Conservation (phyloP, 2,329 filamentous ascomycete genomes). For the Phialophora chinensis region DNA sequence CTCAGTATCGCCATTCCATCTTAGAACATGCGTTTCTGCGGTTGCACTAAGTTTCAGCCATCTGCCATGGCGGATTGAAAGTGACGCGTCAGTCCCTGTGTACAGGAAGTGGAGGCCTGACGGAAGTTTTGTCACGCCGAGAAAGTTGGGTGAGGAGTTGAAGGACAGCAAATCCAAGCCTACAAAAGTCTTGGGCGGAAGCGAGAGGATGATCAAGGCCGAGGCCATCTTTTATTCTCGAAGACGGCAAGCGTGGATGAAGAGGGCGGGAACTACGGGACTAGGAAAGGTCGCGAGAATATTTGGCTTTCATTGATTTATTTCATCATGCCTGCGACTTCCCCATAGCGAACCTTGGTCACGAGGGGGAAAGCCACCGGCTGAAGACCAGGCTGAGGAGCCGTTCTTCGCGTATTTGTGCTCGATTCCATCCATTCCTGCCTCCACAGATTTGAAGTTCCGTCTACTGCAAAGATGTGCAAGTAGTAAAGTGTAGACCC, state of each 20-base stretch:
- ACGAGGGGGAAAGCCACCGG: slow-evolving; percentile 17
- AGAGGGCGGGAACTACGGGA: slow-evolving; percentile 1
- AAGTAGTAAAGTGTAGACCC: slow-evolving; percentile 7
- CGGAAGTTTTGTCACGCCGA: slow-evolving; percentile 65
- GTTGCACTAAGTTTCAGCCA: slow-evolving; percentile 51
- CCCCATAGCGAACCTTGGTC: slow-evolving; percentile 12
- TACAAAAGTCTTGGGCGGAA: slow-evolving; percentile 56
- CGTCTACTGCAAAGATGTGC: not conserved
- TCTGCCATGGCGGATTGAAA: slow-evolving; percentile 66
- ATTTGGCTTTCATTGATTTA: slow-evolving; percentile 16
- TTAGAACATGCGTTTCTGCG: slow-evolving; percentile 53
- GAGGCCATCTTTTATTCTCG: slow-evolving; percentile 25
- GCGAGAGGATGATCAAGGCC: slow-evolving; percentile 51
- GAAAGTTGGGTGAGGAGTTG: slow-evolving; percentile 66
- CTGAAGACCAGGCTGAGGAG: slow-evolving; percentile 59
- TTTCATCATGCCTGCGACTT: slow-evolving; percentile 22
- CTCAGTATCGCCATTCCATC: slow-evolving; percentile 57
- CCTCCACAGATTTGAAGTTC: not conserved
- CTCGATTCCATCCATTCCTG: slow-evolving; percentile 6
- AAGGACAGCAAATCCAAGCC: slow-evolving; percentile 65
- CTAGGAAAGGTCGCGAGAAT: slow-evolving; percentile 2
- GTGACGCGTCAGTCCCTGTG: slow-evolving; percentile 61
- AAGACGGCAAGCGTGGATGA: not conserved
- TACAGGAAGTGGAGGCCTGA: slow-evolving; percentile 67
- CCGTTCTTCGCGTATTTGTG: slow-evolving; percentile 61